Base-by-base conservation (phyloP, 192 early-diverging fungal genomes). In the Pilobolus umbonatus region DNA sequence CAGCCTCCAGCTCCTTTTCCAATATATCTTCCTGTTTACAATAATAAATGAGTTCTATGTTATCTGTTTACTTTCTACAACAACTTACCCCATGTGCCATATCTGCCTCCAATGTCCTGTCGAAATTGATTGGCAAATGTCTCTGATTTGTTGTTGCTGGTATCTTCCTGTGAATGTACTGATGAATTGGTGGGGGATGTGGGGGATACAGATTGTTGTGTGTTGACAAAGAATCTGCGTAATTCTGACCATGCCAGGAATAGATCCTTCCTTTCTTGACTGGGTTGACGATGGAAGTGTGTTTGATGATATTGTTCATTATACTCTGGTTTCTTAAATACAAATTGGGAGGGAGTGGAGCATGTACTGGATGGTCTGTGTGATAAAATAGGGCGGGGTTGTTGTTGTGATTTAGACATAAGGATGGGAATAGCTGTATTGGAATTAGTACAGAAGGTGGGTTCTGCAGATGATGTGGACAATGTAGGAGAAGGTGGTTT, bases 1-100 rank as follows among this genome's bases (percentile, higher is more conserved):
- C 81, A 85, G 26, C 87, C 87, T 25, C 87, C 87, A 12, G 84
- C 84, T 40, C 85, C 87, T 40, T 78, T 74, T 49, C 87, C 87
- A 30, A 89, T 61, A 19, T 65, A 65, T 7, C 57, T 29, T 22
- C 64, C 64, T 65, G 34, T 42, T 28, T 32, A 44, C 50, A n/a
- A 25, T 44, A 51, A 26, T 46, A 26, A 24, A 8, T 4, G 44
- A 25, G 21, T 22, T n/a, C 25, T 35, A 7, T 45, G 6, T 28
- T 53, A 28, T 52, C 4, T 43, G 12, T 29, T 15, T 48, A 47
- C 19, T 21, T 47, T 26, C 22, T 47, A 4, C 31, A 34, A 34
- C 29, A 3, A 40, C 19, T 67, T 67, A 67, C 65, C 65, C 65
- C 65, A 67, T 9, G 57, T 60, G 7, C 65, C 65, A 61, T 67